Evolutionary conservation across 345 rosid genomes (phyloP), one percentile per base, ranked within the genome.

Genomic region (Eucalyptus brandiana): DNA sequence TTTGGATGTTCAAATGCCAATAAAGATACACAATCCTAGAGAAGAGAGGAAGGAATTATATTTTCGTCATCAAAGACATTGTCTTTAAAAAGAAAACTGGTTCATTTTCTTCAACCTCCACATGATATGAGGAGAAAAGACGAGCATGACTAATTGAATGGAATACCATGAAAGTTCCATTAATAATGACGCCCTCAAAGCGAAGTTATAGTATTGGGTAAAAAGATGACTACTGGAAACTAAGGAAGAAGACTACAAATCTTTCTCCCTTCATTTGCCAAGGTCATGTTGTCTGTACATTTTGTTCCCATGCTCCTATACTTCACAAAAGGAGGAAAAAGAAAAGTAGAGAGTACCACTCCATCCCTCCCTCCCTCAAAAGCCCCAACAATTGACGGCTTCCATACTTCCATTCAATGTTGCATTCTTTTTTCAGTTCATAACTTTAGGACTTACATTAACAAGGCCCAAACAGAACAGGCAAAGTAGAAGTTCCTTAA

Each of bases 11-110:
- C 96, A 56, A 94, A 97, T 26, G 96, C 99, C 88, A 98, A 95
- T 91, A 97, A 90, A 58, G 99, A 95, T 91, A 93, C 96, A 89
- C 97, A 96, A 48, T 98, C 97, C 99, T 98, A 89, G 65, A 92
- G 87, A 65, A 65, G 16, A 81, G 34, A 86, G 44, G 47, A 65
- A 88, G 18, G 49, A 23, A 56, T 23, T 17, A 53, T 54, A 88
- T 51, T 76, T 76, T 76, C 15, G 2, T 37, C 28, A 37, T 37
- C 28, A 12, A 37, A 47, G 67, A 87, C n/a, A 34, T 85, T 2
- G 23, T 9, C 21, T 42, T 34, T 40, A 34, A 62, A 65, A 86
- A 51, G 30, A 88, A 48, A 86, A 45, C 15, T 34, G 54, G 62
- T 56, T 28, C 40, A 37, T 8, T 51, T 32, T 72, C 67, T 54